Evolutionary conservation across 306 rosid genomes (phyloP), one percentile per base, ranked within the genome.

Genomic region (Trifolium pratense): DNA sequence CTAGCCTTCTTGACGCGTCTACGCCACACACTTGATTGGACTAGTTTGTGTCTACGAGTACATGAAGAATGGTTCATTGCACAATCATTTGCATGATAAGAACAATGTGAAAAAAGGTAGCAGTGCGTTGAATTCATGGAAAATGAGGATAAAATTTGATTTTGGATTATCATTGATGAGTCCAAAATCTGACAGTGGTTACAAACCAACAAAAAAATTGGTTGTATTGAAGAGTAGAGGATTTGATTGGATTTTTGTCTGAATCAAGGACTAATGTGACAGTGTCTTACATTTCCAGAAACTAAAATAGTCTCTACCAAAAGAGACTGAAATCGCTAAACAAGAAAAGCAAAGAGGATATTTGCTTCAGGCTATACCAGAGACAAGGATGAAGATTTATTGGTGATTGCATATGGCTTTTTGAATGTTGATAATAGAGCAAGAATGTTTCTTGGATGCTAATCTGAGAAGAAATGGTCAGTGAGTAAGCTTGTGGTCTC

Each of bases 11-110:
- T 90, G 84, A 88, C 98, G 0, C 86, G 98, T 4, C 80, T 92
- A 16, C 97, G 87, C 82, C 98, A 92, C 80, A 48, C 96, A 93
- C 71, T 71, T 93, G 79, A 97, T 93, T 46, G 87, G 90, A 72
- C 90, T 93, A 9, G 93, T 93, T 73, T 93, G 85, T n/a, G 98
- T 93, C 51, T 93, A 93, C 3, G 98, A 93, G 58, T 88, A 76
- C 82, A 89, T 93, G 97, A 91, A 91, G 80, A 86, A 93, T 71
- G 98, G 97, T 3, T 97, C 98, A 6, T 73, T 91, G 12, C 82
- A 90, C 82, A 90, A 87, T 65, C 98, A 93, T 79, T 77, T 93
- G 55, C 97, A 91, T 49, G 77, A 76, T 76, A 88, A 79, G 84
- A 89, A 84, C 89, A 90, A 90, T 21, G 80, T 73, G 5, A 93